These are phyloP conservation scores for Cryptosporidium felis DNA, from an alignment of 169 alveolate genomes.

Conservation along the genomic window DNA sequence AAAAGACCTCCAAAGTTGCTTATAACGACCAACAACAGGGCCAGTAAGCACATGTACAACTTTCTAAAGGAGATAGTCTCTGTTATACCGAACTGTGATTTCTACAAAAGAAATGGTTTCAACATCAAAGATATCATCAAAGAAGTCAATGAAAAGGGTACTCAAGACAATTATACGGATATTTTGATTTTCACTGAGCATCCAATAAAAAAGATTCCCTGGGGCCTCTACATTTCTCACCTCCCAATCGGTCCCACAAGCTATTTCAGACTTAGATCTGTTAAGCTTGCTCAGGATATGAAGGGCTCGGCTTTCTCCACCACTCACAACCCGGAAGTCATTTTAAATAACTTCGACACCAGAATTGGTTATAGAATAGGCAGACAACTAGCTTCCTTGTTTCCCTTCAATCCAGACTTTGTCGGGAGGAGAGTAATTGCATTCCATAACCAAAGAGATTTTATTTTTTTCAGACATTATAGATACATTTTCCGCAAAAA, in stretches of 20 bases:
- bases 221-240: conserved; percentile 84
- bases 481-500: conserved; percentile 86
- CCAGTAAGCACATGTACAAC: conserved; percentile 82
- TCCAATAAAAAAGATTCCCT: conserved; percentile 89
- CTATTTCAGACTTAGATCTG: conserved; percentile 87
- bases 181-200: conserved; percentile 82
- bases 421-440: conserved; percentile 95
- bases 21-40: conserved; percentile 89
- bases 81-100: conserved; percentile 88
- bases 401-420: conserved; percentile 95
- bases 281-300: conserved; percentile 85
- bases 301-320: conserved; percentile 88
- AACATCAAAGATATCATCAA: conserved; percentile 81
- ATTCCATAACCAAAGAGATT: conserved; percentile 98
- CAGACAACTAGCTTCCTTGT: conserved; percentile 94
- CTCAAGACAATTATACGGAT: conserved; percentile 87
- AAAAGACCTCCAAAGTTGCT: conserved; percentile 88
- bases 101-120: conserved; percentile 85
- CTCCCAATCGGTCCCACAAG: conserved; percentile 95
- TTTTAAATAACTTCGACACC: conserved; percentile 95
- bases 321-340: conserved; percentile 94
- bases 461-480: conserved; percentile 97
- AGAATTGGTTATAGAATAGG: conserved; percentile 97
- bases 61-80: conserved; percentile 89
- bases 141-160: conserved; percentile 85